A percentile compares a stretch with the other conserved stretches of the same genome.
Evolutionary conservation across 2,329 filamentous ascomycete species (phyloP).

Genomic region (Seiridium cupressi): DNA sequence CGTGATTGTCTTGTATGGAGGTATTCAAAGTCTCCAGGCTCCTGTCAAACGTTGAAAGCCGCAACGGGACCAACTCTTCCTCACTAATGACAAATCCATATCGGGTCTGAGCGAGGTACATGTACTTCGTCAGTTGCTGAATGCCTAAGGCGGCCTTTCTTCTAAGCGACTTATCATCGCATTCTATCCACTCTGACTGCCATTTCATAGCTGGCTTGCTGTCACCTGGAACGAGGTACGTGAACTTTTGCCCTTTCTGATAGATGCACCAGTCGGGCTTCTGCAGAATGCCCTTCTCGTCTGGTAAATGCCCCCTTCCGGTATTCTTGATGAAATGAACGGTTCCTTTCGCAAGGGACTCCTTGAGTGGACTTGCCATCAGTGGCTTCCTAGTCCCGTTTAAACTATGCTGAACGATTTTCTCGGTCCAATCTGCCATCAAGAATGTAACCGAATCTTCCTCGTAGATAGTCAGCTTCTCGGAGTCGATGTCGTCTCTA

Average conservation of each 20-base stretch:
- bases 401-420: background rate
- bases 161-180: background rate
- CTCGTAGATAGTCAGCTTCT: background rate
- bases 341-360: background rate
- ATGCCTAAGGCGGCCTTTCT: background rate
- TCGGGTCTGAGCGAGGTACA: constrained; percentile 1
- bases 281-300: background rate
- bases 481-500: background rate
- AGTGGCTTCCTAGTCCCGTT: background rate
- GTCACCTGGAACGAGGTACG: constrained; percentile 8
- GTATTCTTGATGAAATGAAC: background rate
- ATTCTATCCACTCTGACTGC: constrained; percentile 9
- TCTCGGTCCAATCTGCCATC: background rate
- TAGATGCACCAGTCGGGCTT: background rate
- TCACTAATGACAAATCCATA: constrained; percentile 9
- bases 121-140: constrained; percentile 11
- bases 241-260: background rate
- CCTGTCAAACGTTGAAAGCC: background rate
- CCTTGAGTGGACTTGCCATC: background rate
- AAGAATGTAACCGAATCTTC: background rate
- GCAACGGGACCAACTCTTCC: constrained; percentile 6
- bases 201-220: constrained; percentile 7
- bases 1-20: background rate
- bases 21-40: background rate
- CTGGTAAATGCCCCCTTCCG: background rate